A percentile compares a stretch with the other conserved stretches of the same genome.
Conservation (phyloP, 768 basidiomycete species). For the Rossbeevera mucosa region DNA sequence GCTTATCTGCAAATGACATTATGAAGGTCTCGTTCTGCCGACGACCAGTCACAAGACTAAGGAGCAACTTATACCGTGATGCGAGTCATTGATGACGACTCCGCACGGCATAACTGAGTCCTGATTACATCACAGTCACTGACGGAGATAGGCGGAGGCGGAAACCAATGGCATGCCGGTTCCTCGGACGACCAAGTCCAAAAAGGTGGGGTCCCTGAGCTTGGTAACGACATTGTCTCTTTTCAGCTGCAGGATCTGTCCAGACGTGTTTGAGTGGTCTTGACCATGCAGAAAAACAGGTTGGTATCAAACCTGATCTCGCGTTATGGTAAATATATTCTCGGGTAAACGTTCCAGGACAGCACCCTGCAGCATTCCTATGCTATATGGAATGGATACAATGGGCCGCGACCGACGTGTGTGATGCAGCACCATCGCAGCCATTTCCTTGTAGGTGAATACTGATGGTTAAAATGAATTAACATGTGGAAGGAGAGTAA, state of each 20-base stretch:
- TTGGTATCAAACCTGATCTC: slow-evolving; percentile 49
- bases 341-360: slow-evolving; percentile 60
- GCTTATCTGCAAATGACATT: no score
- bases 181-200: slow-evolving; percentile 37
- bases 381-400: slow-evolving; percentile 56
- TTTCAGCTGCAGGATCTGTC: slow-evolving; percentile 60
- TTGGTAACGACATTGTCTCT: slow-evolving; percentile 51
- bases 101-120: no score
- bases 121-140: neutral
- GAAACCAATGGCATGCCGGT: slow-evolving; percentile 39
- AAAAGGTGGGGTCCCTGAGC: slow-evolving; percentile 24
- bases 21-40: no score
- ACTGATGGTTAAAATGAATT: slow-evolving; percentile 41
- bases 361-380: slow-evolving; percentile 62
- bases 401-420: slow-evolving; percentile 52
- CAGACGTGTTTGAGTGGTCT: neutral
- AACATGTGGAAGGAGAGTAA: slow-evolving; percentile 32
- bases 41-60: no score
- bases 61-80: no score
- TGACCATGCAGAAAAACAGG: neutral
- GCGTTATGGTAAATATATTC: slow-evolving; percentile 65
- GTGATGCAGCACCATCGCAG: slow-evolving; percentile 57
- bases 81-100: no score
- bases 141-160: slow-evolving; percentile 48
- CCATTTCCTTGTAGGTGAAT: slow-evolving; percentile 62